These are phyloP conservation scores for Daedaleopsis nitida DNA, from an alignment of 768 basidiomycete species.

Conservation along the genomic window DNA sequence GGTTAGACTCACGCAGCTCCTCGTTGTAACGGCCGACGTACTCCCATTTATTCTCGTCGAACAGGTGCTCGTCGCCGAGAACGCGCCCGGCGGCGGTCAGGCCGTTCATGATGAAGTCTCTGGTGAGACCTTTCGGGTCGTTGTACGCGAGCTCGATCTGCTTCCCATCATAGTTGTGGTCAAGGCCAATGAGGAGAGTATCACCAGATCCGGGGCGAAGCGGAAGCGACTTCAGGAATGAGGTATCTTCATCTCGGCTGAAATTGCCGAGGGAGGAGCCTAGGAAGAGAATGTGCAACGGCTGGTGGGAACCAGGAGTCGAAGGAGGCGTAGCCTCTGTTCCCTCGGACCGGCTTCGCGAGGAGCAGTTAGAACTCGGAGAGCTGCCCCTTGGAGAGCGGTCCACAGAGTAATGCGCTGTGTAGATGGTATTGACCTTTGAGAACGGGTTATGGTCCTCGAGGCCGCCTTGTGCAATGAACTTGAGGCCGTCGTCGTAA, in stretches of 20 bases:
- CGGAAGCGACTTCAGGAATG: constrained; percentile 80
- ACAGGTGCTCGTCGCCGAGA: constrained; percentile 66
- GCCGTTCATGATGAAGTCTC: constrained; percentile 85
- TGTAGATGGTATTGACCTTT: constrained; percentile 10
- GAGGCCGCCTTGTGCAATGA: constrained; percentile 68
- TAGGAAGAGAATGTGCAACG: constrained; percentile 86
- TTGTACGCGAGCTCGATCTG: constrained; percentile 87
- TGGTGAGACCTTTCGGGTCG: constrained; percentile 72
- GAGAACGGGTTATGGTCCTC: constrained; percentile 27
- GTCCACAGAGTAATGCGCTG: constrained; percentile 20
- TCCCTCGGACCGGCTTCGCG: constrained; percentile 17
- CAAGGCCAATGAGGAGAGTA: constrained; percentile 88
- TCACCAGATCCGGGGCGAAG: constrained; percentile 74
- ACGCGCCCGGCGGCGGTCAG: constrained; percentile 66
- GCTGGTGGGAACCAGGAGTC: constrained; percentile 49
- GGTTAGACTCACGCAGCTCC: constrained; percentile 41
- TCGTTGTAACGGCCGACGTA: constrained; percentile 67
- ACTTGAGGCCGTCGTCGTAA: constrained; percentile 86
- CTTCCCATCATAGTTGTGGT: constrained; percentile 73
- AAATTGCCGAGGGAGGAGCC: constrained; percentile 96
- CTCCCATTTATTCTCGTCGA: constrained; percentile 72
- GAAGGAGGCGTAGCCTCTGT: constrained; percentile 40
- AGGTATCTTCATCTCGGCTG: constrained; percentile 60
- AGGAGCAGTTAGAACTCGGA: constrained; percentile 38
- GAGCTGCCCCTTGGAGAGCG: constrained; percentile 35